These are phyloP conservation scores for Neofusicoccum sp. DNA, from an alignment of 2,329 filamentous ascomycete genomes.

Conservation along the genomic window DNA sequence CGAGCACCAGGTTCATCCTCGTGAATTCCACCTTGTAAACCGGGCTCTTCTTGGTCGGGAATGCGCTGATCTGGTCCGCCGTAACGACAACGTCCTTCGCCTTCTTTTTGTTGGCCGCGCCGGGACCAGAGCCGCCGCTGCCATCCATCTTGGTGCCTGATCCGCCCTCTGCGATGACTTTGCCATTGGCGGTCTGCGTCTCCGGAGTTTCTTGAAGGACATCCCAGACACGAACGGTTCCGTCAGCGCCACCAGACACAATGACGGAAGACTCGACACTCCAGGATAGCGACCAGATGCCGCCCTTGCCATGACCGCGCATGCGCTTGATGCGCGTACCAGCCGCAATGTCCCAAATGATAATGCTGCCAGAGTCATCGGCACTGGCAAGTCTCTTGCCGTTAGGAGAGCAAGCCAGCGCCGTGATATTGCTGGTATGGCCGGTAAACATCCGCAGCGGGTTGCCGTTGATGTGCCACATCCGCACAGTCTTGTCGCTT, in stretches of 20 bases:
- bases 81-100: constrained; percentile 90
- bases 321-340: constrained; percentile 87
- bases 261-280: constrained; percentile 89
- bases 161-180: constrained; percentile 50
- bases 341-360: constrained; percentile 90
- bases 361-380: constrained; percentile 83
- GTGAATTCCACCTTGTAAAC: constrained; percentile 93
- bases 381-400: constrained; percentile 90
- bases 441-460: constrained; percentile 91
- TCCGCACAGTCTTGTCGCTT: constrained; percentile 88
- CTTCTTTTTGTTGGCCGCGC: constrained; percentile 53
- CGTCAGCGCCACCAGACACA: constrained; percentile 85
- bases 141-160: constrained; percentile 48
- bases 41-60: constrained; percentile 93
- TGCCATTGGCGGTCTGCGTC: constrained; percentile 55
- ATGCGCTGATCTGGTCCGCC: constrained; percentile 90
- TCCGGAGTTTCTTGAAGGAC: constrained; percentile 67
- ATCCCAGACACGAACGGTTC: constrained; percentile 93
- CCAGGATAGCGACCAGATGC: constrained; percentile 91
- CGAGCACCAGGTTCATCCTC: constrained; percentile 88
- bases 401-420: constrained; percentile 80
- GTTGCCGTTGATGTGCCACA: constrained; percentile 94
- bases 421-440: constrained; percentile 82
- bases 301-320: constrained; percentile 88
- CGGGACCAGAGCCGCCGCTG: constrained; percentile 33